Evolutionary conservation across 2,329 filamentous ascomycete species (phyloP), one percentile per base, ranked within the genome.

Genomic region (Fusarium setosum): DNA sequence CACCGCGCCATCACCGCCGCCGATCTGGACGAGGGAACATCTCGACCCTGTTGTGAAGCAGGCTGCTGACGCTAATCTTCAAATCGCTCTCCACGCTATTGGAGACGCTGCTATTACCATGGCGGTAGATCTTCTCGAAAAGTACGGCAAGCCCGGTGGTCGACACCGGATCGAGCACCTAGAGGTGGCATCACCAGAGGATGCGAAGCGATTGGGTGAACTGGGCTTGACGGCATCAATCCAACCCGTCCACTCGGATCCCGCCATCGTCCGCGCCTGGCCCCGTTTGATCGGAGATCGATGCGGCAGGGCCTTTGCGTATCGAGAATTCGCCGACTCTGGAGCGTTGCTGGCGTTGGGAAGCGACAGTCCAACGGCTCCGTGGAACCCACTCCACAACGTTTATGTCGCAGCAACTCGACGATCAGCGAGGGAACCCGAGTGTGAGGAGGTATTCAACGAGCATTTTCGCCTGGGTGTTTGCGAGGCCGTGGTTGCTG

Each of bases 151-250:
- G 61, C 79, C 82, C 1, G 79, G 77, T 3, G 79, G 81, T 11
- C 80, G 88, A 6, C 88, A 89, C 54, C 82, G 88, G 21, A 87
- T 90, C 68, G 88, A 90, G 74, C 88, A 90, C 68, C 76, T 90
- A 7, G 88, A 90, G 73, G 79, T 90, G 26, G 80, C 86, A 1
- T 80, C 80, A 0, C 80, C 82, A 2, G 79, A 80, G 56, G 88
- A 90, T 67, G 88, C 85, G 1, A 78, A 76, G 17, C 79, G 87
- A 1, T 79, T 90, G 3, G 88, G 86, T 1, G 68, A 76, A 20
- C 75, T 88, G 2, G 86, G 87, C 44, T 86, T 90, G 75, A 87
- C 84, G 5, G 85, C 85, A 0, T 86, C 83, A 3, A 79, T 88
- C 29, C 84, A 87, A 63, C 83, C 85, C 0, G 84, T 87, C 4